Conservation (phyloP, 345 rosid species). For the Eucalyptus sp. region DNA sequence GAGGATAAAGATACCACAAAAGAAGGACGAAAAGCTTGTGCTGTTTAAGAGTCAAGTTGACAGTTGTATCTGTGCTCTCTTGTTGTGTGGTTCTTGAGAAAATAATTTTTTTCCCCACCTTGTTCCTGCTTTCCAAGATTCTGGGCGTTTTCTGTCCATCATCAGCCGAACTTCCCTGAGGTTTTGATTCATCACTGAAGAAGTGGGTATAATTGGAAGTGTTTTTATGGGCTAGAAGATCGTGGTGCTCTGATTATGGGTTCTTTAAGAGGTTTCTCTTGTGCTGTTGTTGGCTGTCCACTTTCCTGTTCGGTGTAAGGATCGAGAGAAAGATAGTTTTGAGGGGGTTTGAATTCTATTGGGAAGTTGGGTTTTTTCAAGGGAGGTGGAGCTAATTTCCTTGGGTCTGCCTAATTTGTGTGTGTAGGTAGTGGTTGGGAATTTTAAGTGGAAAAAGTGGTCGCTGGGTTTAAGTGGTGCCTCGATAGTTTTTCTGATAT, state of each 20-base stretch:
- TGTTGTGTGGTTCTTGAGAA: neutral
- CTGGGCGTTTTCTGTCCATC: neutral
- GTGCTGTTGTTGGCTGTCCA: slow-evolving; percentile 3
- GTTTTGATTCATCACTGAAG: neutral
- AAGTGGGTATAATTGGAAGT: neutral
- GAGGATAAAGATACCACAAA: neutral
- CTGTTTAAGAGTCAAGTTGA: neutral
- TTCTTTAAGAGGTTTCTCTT: slow-evolving; percentile 2
- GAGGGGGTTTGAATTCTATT: neutral
- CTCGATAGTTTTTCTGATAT: neutral
- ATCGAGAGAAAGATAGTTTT: slow-evolving; percentile 1
- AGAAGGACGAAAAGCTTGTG: neutral
- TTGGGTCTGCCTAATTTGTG: neutral
- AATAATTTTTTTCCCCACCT: neutral
- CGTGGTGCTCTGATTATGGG: slow-evolving; percentile 2
- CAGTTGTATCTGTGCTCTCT: neutral
- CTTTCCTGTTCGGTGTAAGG: slow-evolving; percentile 1
- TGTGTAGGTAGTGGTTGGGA: neutral
- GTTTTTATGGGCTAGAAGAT: neutral
- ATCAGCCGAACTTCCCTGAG: neutral
- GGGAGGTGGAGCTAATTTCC: neutral
- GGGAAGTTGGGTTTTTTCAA: neutral
- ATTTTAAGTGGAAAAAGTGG: neutral
- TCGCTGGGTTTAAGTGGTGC: neutral
- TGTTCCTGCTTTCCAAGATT: neutral